Evolutionary conservation across 2,329 filamentous ascomycete species (phyloP).

Genomic region (Verticillium zaregamsianum): DNA sequence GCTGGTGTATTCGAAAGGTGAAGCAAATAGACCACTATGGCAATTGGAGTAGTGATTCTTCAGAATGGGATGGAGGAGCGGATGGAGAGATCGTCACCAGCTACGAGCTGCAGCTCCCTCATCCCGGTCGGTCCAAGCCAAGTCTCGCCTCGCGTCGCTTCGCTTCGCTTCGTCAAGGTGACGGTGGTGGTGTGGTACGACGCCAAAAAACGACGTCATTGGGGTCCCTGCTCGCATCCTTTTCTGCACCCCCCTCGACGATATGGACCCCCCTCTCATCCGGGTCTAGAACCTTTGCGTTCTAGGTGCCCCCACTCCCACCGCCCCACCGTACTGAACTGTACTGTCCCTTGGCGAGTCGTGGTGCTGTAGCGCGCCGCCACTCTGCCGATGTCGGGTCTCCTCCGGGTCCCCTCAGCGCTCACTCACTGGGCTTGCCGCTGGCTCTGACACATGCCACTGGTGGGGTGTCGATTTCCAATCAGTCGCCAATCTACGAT

Average conservation of each 20-base stretch:
- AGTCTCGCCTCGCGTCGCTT: neutral
- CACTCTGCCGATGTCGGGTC: neutral
- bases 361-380: too few species aligned
- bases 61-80: neutral
- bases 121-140: too few species aligned
- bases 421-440: neutral
- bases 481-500: slow-evolving; percentile 5
- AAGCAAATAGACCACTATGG: neutral
- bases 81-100: neutral
- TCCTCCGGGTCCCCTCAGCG: too few species aligned
- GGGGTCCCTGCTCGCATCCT: neutral
- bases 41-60: too few species aligned
- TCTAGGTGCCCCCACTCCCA: too few species aligned
- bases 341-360: too few species aligned
- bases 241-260: neutral
- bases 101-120: neutral
- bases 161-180: neutral
- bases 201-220: neutral
- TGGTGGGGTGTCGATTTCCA: slow-evolving; percentile 14
- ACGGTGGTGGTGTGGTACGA: neutral
- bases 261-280: too few species aligned
- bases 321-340: too few species aligned
- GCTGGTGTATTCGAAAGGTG: neutral
- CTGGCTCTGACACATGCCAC: slow-evolving; percentile 4
- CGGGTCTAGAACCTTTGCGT: too few species aligned